phyloP scores from a whole-genome alignment of 148 eudicot species.

The Camellia granthamiana region DNA sequence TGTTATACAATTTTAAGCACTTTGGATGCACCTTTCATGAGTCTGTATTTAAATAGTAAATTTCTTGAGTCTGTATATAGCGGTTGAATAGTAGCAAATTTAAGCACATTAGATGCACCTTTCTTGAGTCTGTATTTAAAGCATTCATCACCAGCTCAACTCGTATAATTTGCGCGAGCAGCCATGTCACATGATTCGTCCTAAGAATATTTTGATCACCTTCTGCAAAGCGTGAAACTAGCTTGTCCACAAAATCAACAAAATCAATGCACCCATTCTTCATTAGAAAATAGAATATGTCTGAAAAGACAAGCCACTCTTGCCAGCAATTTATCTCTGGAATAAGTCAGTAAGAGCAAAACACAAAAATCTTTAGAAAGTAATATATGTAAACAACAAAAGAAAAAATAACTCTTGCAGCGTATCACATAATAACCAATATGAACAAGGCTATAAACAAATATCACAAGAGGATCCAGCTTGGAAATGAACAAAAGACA shows the following conservation, averaged over 20 bases:
- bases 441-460: background rate
- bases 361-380: too few species aligned
- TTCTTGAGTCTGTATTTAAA: conserved; percentile 74
- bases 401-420: background rate
- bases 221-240: conserved; percentile 72
- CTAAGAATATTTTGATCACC: conserved; percentile 71
- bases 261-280: conserved; percentile 95
- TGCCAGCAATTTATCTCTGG: conserved; percentile 94
- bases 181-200: conserved; percentile 96
- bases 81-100: background rate
- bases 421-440: background rate
- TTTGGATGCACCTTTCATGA: too few species aligned
- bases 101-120: conserved; percentile 46
- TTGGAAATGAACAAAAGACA: background rate
- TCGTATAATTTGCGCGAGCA: conserved; percentile 84
- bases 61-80: background rate
- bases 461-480: background rate
- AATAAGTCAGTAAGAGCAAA: conserved; percentile 13
- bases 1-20: too few species aligned
- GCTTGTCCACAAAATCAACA: conserved; percentile 93
- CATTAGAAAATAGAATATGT: conserved; percentile 82
- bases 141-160: conserved; percentile 91
- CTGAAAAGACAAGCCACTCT: conserved; percentile 94
- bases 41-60: background rate
- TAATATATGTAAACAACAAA: background rate